phyloP scores from a whole-genome alignment of 1,284 basidiomycete species.

The Rhizoctonia solani region DNA sequence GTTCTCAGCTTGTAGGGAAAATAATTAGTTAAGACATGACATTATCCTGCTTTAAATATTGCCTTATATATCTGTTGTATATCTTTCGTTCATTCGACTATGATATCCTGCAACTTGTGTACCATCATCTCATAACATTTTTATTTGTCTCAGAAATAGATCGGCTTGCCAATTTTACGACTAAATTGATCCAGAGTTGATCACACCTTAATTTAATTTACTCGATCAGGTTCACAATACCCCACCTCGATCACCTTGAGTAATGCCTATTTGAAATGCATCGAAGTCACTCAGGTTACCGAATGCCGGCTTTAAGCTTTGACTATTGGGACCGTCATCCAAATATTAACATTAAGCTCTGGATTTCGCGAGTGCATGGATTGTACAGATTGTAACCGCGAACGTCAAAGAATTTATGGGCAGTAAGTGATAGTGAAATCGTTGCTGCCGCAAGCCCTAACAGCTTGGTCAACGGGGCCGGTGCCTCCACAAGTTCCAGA shows the following conservation, averaged over 20 bases:
- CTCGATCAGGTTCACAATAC: too few species aligned
- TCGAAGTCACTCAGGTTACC: too few species aligned
- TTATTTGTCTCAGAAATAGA: constrained; percentile 19
- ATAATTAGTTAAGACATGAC: constrained; percentile 23
- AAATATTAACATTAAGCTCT: too few species aligned
- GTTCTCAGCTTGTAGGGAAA: constrained; percentile 29
- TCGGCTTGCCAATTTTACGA: background rate
- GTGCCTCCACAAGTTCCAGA: constrained; percentile 12
- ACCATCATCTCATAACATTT: constrained; percentile 1
- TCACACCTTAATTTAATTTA: too few species aligned
- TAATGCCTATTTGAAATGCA: too few species aligned
- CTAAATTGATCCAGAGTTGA: too few species aligned
- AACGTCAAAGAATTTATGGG: background rate
- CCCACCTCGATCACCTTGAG: too few species aligned
- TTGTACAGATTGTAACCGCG: too few species aligned
- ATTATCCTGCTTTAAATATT: background rate
- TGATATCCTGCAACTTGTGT: constrained; percentile 18
- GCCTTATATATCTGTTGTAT: background rate
- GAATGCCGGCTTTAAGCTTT: too few species aligned
- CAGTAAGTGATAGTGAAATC: constrained; percentile 22
- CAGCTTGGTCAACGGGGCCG: constrained; percentile 8
- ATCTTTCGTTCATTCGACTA: constrained; percentile 8
- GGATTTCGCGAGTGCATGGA: too few species aligned
- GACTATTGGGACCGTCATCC: too few species aligned
- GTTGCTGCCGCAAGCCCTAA: background rate